These are phyloP conservation scores for Clarireedia hainanense DNA, from an alignment of 2,329 filamentous ascomycete species.

Conservation along the genomic window DNA sequence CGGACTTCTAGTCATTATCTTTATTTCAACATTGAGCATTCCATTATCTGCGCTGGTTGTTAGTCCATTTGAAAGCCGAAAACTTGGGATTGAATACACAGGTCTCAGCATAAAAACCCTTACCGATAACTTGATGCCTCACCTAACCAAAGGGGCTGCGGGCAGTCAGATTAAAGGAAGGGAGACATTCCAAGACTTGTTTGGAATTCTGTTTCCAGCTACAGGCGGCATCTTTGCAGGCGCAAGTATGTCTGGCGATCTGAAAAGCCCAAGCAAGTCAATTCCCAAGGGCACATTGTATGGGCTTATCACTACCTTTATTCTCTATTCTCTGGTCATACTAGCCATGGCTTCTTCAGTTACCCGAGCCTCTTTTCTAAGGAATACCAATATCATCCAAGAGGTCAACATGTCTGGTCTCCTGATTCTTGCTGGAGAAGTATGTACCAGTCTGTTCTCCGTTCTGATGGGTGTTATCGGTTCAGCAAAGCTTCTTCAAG, in stretches of 20 bases:
- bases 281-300: slow-evolving; percentile 80
- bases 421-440: slow-evolving; percentile 72
- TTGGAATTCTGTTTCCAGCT: slow-evolving; percentile 75
- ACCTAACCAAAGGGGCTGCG: slow-evolving; percentile 52
- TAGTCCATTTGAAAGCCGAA: slow-evolving; percentile 56
- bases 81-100: slow-evolving; percentile 65
- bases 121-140: slow-evolving; percentile 63
- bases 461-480: slow-evolving; percentile 82
- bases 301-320: slow-evolving; percentile 68
- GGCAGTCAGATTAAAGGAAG: slow-evolving; percentile 54
- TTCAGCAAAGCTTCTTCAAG: slow-evolving; percentile 76
- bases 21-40: slow-evolving; percentile 71
- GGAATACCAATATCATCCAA: slow-evolving; percentile 66
- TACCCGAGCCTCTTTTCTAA: slow-evolving; percentile 63
- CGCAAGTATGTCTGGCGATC: slow-evolving; percentile 83
- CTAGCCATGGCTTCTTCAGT: slow-evolving; percentile 71
- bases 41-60: slow-evolving; percentile 67
- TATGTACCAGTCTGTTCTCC: slow-evolving; percentile 77
- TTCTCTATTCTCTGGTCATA: slow-evolving; percentile 69
- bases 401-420: slow-evolving; percentile 69
- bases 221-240: slow-evolving; percentile 57
- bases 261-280: slow-evolving; percentile 73
- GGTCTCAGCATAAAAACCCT: slow-evolving; percentile 66
- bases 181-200: slow-evolving; percentile 71
- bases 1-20: slow-evolving; percentile 61